A percentile compares a stretch with the other conserved stretches of the same genome.
Conservation (phyloP, 2,329 filamentous ascomycete species). For the Chrysosphaeria jannelii region DNA sequence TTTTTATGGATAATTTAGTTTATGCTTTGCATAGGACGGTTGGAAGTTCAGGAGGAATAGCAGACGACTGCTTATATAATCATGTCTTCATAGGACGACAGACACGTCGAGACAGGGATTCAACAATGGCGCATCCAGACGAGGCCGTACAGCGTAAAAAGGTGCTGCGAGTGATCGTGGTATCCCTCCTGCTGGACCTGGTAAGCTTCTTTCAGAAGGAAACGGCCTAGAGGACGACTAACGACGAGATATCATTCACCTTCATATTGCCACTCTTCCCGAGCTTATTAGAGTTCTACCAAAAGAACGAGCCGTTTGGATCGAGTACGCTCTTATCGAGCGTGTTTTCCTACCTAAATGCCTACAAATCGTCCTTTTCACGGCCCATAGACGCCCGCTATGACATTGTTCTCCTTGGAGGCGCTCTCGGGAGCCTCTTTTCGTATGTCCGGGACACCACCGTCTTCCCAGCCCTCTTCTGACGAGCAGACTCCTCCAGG, state of each 20-base stretch:
- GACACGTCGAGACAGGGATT: background rate
- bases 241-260: slow-evolving; percentile 94
- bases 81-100: no score
- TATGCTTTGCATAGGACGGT: no score
- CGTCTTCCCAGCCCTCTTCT: background rate
- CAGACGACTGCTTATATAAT: no score
- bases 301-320: slow-evolving; percentile 13
- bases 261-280: slow-evolving; percentile 94
- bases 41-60: no score
- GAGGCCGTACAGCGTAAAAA: slow-evolving; percentile 34
- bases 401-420: slow-evolving; percentile 85
- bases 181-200: slow-evolving; percentile 68
- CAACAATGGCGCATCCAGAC: slow-evolving; percentile 12
- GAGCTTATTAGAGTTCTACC: slow-evolving; percentile 86
- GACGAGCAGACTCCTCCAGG: slow-evolving; percentile 53
- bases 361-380: slow-evolving; percentile 82
- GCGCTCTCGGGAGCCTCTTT: slow-evolving; percentile 80
- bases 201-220: slow-evolving; percentile 17
- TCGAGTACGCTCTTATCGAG: slow-evolving; percentile 41
- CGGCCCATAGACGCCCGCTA: slow-evolving; percentile 85
- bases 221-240: slow-evolving; percentile 1
- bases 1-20: no score
- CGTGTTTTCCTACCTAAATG: slow-evolving; percentile 58
- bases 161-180: slow-evolving; percentile 64
- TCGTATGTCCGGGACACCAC: no score